Base-by-base conservation (phyloP, 345 rosid genomes). In the Sonneratia caseolaris region DNA sequence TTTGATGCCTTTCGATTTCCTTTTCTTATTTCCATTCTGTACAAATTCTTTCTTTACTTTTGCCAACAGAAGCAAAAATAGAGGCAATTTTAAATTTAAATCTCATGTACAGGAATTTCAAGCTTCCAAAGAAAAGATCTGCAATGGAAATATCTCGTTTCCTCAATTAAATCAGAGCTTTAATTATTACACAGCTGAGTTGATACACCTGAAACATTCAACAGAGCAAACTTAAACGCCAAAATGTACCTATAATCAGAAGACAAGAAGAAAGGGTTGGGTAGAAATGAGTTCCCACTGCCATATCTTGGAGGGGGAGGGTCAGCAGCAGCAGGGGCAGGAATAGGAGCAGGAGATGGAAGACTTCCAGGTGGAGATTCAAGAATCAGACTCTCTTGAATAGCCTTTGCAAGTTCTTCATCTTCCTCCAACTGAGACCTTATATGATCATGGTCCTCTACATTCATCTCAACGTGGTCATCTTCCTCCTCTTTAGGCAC, bases 361-460 rank as follows among this genome's bases (percentile, higher is more conserved):
- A 14, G 48, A 42, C 49, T 49, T 14, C 21, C 70, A 64, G 93
- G 89, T 79, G 93, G 89, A 72, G 88, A 79, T 32, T 82, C 90
- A 35, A 81, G 42, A 48, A 32, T 77, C 78, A 92, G 74, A 76
- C 98, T 96, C 76, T 91, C 93, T 84, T 96, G 96, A 73, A 96
- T 56, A 76, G 97, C 98, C 84, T 75, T 88, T 32, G 99, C 98
- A 2, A 96, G 89, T 74, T 75, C 83, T 78, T 89, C 98, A 68
- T 92, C 99, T 79, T 96, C 98, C 79, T 92, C 96, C 61, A 89
- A n/a, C 68, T 91, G 97, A 79, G 89, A 77, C 76, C 18, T 67
- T 19, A 3, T 16, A 19, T 72, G 42, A 13, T 72, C 75, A 42
- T 64, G 15, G 22, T 66, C 76, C 45, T 66, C 70, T 2, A 22